phyloP scores from a whole-genome alignment of 257 asterid species.

The Datura wrightii region DNA sequence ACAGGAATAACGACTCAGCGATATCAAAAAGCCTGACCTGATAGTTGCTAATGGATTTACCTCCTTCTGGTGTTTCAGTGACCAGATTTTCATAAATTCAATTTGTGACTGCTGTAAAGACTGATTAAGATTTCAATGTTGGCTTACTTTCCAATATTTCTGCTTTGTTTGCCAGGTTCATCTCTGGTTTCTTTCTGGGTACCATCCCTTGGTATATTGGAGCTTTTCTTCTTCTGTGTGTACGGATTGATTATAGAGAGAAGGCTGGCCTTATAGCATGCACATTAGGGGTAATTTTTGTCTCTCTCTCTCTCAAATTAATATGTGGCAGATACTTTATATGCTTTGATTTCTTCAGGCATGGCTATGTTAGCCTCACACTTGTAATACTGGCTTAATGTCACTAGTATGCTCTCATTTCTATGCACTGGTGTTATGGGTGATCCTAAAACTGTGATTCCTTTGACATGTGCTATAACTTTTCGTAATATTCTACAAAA shows the following conservation, averaged over 20 bases:
- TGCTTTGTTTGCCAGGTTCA: constrained; percentile 62
- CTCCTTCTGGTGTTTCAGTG: neutral
- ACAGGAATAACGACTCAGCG: neutral
- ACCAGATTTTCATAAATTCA: constrained; percentile 13
- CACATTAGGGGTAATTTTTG: constrained; percentile 74
- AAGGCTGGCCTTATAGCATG: constrained; percentile 92
- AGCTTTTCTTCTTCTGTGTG: constrained; percentile 78
- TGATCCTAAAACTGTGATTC: neutral
- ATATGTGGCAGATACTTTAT: neutral
- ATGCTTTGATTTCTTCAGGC: neutral
- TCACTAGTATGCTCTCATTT: constrained; percentile 24
- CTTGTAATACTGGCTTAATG: neutral
- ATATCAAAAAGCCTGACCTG: neutral
- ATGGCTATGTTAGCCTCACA: neutral
- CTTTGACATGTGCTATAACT: neutral
- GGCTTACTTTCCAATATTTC: neutral
- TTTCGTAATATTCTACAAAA: neutral
- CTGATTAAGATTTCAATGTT: neutral
- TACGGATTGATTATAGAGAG: constrained; percentile 85
- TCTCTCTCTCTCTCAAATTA: neutral
- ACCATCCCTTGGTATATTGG: constrained; percentile 94
- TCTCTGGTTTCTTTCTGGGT: constrained; percentile 83
- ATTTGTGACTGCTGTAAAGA: neutral
- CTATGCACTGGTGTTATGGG: neutral
- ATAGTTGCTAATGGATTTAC: constrained; percentile 5